Conservation (phyloP, 208 protist species). For the Polymyxa betae region DNA sequence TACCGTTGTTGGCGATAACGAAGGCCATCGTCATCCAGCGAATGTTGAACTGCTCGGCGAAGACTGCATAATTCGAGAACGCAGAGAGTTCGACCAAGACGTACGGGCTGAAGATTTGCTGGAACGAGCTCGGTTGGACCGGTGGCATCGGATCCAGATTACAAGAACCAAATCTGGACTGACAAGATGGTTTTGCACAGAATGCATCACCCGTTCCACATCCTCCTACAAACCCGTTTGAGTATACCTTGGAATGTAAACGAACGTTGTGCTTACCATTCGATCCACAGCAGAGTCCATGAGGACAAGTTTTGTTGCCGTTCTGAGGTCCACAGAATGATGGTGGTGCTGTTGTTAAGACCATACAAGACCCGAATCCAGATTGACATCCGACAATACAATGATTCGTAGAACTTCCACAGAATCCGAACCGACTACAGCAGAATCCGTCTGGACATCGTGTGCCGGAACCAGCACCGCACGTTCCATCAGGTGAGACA, state of each 20-base stretch:
- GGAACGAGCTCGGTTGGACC: background rate
- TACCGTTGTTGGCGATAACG: background rate
- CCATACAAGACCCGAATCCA: background rate
- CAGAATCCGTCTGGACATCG: background rate
- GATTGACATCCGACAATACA: background rate
- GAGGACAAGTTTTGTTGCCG: background rate
- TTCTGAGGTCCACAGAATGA: background rate
- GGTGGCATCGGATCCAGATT: background rate
- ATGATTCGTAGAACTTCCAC: background rate
- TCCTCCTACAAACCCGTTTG: background rate
- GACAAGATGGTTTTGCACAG: background rate
- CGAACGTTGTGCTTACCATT: background rate
- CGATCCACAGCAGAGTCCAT: background rate
- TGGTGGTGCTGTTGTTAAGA: background rate
- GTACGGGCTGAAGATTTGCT: background rate
- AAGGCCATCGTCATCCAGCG: background rate
- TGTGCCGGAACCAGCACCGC: background rate
- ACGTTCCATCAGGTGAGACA: background rate
- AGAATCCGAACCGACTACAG: slow-evolving; percentile 17
- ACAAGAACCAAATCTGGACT: background rate
- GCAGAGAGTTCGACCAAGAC: background rate
- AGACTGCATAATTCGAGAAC: background rate
- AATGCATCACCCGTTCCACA: background rate
- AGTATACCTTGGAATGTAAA: background rate
- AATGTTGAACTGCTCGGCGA: background rate